Evolutionary conservation across 495 filamentous ascomycete species (phyloP).

Genomic region (Hypomontagnella submonticulosa): DNA sequence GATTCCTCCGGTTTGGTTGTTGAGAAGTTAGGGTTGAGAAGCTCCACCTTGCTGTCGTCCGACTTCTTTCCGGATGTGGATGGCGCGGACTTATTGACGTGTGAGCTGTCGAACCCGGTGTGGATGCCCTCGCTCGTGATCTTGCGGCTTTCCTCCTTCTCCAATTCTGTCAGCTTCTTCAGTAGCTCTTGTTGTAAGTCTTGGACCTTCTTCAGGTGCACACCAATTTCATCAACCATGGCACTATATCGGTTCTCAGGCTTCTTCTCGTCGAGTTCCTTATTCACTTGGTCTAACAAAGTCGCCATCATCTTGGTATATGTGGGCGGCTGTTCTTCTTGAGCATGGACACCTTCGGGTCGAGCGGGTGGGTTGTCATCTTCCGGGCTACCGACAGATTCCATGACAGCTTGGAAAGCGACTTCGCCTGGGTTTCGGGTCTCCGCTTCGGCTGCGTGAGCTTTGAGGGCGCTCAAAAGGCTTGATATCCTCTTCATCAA

Average conservation of each 20-base stretch:
- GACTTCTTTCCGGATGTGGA: constrained; percentile 55
- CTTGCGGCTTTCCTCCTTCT: constrained; percentile 86
- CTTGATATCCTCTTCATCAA: constrained; percentile 83
- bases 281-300: constrained; percentile 93
- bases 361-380: constrained; percentile 80
- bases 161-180: constrained; percentile 78
- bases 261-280: constrained; percentile 77
- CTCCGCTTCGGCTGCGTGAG: constrained; percentile 73
- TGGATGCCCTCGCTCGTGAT: constrained; percentile 94
- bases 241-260: constrained; percentile 71
- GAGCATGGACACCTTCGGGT: constrained; percentile 77
- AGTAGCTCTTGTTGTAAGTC: constrained; percentile 79
- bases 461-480: constrained; percentile 75
- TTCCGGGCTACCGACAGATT: constrained; percentile 68
- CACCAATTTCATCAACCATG: constrained; percentile 79
- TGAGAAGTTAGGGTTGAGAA: constrained; percentile 76
- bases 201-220: constrained; percentile 79
- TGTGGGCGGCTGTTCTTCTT: constrained; percentile 76
- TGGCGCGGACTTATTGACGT: constrained; percentile 70
- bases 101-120: constrained; percentile 88
- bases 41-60: constrained; percentile 70
- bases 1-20: constrained; percentile 33
- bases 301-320: constrained; percentile 97
- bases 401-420: constrained; percentile 87
- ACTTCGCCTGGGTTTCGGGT: constrained; percentile 75